A percentile compares a stretch with the other conserved stretches of the same genome.
Evolutionary conservation across 225 moss, liverwort and hornwort genomes (phyloP).

Genomic region (Ulota crispa): DNA sequence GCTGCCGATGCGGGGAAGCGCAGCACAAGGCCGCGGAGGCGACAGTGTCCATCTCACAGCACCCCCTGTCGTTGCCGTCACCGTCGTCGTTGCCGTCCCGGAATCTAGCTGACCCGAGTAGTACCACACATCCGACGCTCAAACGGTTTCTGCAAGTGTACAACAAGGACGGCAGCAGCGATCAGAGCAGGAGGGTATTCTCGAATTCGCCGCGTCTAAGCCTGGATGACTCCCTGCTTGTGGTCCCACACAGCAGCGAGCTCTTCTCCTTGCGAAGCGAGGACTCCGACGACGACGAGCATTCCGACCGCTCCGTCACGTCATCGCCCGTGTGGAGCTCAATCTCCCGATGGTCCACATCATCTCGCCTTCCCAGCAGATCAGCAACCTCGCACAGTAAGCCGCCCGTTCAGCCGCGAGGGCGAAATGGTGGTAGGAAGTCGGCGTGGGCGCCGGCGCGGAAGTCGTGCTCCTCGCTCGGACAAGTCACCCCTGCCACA

Average conservation of each 20-base stretch:
- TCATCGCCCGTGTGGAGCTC: slow-evolving; percentile 29
- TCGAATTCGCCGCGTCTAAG: slow-evolving; percentile 20
- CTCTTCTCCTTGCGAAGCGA: slow-evolving; percentile 52
- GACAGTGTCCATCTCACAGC: slow-evolving; percentile 27
- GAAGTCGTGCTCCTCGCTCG: slow-evolving; percentile 31
- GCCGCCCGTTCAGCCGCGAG: slow-evolving; percentile 9
- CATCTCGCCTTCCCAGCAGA: background rate
- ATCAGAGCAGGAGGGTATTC: background rate
- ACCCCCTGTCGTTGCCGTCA: background rate
- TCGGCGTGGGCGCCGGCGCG: background rate
- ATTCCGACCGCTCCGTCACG: slow-evolving; percentile 16
- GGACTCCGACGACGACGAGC: background rate
- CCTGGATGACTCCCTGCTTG: slow-evolving; percentile 21
- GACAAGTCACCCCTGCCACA: background rate
- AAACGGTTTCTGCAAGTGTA: slow-evolving; percentile 36
- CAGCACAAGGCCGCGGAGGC: slow-evolving; percentile 40
- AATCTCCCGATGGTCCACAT: slow-evolving; percentile 25
- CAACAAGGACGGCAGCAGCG: background rate
- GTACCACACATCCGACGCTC: background rate
- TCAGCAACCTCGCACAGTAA: background rate
- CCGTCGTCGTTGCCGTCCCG: slow-evolving; percentile 20
- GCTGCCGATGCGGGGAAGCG: slow-evolving; percentile 38
- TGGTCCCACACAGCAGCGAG: slow-evolving; percentile 56
- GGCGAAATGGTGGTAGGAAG: background rate
- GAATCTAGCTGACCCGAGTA: background rate